Evolutionary conservation across 2,329 filamentous ascomycete species (phyloP).

Genomic region (Neoscytalidium dimidiatum): DNA sequence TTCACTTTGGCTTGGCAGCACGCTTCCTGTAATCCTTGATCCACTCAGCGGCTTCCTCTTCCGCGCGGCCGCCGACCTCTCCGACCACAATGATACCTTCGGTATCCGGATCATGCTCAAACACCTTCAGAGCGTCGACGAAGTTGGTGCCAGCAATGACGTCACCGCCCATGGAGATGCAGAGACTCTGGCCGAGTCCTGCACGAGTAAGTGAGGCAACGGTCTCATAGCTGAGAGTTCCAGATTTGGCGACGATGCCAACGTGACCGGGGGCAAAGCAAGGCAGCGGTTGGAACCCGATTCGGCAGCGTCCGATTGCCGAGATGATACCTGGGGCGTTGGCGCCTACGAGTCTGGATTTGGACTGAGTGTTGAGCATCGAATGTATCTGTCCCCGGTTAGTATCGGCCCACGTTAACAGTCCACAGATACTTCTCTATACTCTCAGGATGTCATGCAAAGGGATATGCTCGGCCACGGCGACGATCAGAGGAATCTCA

Average conservation of each 20-base stretch:
- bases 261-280: conserved; percentile 70
- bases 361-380: conserved; percentile 70
- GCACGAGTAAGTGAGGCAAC: conserved; percentile 72
- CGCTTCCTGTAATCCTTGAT: conserved; percentile 65
- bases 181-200: conserved; percentile 76
- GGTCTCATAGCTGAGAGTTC: conserved; percentile 78
- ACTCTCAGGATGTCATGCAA: conserved; percentile 75
- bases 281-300: conserved; percentile 75
- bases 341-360: conserved; percentile 73
- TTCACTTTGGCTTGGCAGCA: conserved; percentile 63
- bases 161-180: conserved; percentile 77
- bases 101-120: conserved; percentile 67
- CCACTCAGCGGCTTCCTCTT: conserved; percentile 73
- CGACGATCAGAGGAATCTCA: conserved; percentile 75
- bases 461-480: conserved; percentile 79
- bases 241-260: conserved; percentile 78
- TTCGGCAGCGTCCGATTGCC: conserved; percentile 67
- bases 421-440: conserved; percentile 27
- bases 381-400: conserved; percentile 58
- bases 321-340: conserved; percentile 82
- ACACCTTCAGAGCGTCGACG: conserved; percentile 67
- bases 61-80: conserved; percentile 69
- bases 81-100: conserved; percentile 72
- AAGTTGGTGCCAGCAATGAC: conserved; percentile 73
- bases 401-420: conserved; percentile 14